Evolutionary conservation across 208 protist species (phyloP), one percentile per base, ranked within the genome.

Genomic region (Leishmania braziliensis): DNA sequence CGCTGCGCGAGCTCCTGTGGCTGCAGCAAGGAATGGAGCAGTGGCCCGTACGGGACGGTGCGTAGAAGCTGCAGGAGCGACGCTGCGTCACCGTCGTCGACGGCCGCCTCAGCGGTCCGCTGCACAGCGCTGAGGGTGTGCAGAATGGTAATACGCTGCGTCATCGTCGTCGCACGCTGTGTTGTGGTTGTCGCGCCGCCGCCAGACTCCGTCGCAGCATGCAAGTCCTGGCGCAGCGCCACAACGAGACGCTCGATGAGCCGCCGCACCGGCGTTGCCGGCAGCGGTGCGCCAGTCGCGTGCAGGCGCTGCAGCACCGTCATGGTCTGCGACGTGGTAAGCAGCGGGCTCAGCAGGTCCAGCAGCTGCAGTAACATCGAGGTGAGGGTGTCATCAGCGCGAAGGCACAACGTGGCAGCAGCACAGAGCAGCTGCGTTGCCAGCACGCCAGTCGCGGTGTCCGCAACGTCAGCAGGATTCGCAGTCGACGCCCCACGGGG

Each of bases 351-450:
- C 18, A 91, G 78, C 53, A 83, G 75, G 10, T 87, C 58, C 5
- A 92, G 82, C 53, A 93, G 71, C 54, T 72, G 39, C 71, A 94
- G 75, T 70, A 92, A 87, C n/a, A 75, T 77, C 58, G 72, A 74
- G 3, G 91, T 92, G n/a, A 86, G 78, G 3, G 73, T 70, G 51
- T 88, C 80, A 69, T 92, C 84, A 23, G 88, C 85, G 36, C 89
- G 84, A 26, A 91, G 84, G 65, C 86, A 89, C 51, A 94, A 72
- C 54, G 86, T 85, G 23, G 86, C 87, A 69, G 85, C 85, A 46
- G 88, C 83, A 65, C 86, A 76, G 26, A 94, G 85, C 29, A 94
- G 76, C 69, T 90, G 84, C 69, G 86, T 80, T 0, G 84, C 86
- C 36, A 88, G 43, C 46, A 75, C 80, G 18, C 80, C 83, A 33